Conservation (phyloP, 441 rosid species). For the Dalechampia spathulata region DNA sequence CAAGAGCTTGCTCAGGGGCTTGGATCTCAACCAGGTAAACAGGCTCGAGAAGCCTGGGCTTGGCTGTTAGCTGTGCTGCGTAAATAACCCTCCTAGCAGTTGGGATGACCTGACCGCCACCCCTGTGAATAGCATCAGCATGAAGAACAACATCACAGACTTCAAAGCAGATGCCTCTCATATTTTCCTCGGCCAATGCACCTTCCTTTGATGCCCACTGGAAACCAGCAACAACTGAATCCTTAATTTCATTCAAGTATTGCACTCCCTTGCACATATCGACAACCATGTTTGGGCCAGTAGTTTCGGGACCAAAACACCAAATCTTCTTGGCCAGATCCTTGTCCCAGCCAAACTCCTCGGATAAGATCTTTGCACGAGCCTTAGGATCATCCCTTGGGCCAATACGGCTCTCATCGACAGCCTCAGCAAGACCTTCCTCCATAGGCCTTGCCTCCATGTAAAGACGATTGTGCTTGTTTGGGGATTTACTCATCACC, state of each 20-base stretch:
- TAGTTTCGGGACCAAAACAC: constrained; percentile 55
- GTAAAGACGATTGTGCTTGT: constrained; percentile 52
- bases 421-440: constrained; percentile 46
- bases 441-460: constrained; percentile 53
- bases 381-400: constrained; percentile 49
- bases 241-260: constrained; percentile 50
- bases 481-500: constrained; percentile 48
- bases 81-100: constrained; percentile 50
- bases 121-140: constrained; percentile 48
- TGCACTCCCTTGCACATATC: constrained; percentile 58
- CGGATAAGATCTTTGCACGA: constrained; percentile 39
- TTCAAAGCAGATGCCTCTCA: constrained; percentile 50
- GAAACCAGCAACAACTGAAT: constrained; percentile 51
- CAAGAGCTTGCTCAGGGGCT: constrained; percentile 41
- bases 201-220: constrained; percentile 60
- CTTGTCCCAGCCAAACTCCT: constrained; percentile 53
- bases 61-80: constrained; percentile 46
- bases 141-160: constrained; percentile 52
- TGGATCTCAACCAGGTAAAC: constrained; percentile 37
- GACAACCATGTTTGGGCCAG: constrained; percentile 53
- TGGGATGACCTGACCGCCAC: constrained; percentile 52
- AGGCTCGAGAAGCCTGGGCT: constrained; percentile 43
- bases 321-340: constrained; percentile 52
- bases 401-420: constrained; percentile 42
- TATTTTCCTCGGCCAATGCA: constrained; percentile 48